Evolutionary conservation across 1,139 yeast species (phyloP).

Genomic region (Magnusiomyces fungicola): DNA sequence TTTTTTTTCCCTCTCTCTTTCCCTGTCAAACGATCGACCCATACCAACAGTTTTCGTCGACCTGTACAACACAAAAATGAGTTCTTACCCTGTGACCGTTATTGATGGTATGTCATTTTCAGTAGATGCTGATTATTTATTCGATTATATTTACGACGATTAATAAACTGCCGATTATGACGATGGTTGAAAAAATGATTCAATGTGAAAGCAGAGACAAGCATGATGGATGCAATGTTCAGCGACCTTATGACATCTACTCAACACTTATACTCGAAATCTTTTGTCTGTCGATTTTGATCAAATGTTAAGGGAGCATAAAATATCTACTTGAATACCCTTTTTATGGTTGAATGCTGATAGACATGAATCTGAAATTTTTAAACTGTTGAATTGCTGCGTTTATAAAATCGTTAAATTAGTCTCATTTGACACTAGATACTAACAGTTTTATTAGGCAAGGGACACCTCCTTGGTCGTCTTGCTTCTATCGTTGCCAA

Average conservation of each 20-base stretch:
- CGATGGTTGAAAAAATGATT: no score
- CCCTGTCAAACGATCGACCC: slow-evolving; percentile 4
- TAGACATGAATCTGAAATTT: background rate
- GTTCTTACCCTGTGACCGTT: slow-evolving; percentile 16
- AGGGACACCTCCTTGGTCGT: slow-evolving; percentile 99
- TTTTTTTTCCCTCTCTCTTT: slow-evolving; percentile 2
- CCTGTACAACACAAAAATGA: slow-evolving; percentile 14
- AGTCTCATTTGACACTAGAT: background rate
- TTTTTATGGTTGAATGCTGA: background rate
- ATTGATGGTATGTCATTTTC: slow-evolving; percentile 14
- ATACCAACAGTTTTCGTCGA: slow-evolving; percentile 8
- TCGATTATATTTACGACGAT: background rate
- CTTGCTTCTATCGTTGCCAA: slow-evolving; percentile 98
- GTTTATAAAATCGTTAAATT: background rate
- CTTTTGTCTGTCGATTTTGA: no score
- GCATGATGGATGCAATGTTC: no score
- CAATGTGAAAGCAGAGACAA: no score
- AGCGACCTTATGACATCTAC: no score
- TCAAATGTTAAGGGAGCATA: no score
- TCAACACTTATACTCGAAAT: no score
- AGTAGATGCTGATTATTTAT: background rate
- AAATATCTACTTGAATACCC: no score
- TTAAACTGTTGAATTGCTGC: background rate
- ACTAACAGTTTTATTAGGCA: slow-evolving; percentile 41
- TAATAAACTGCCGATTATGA: background rate